Percentiles rank a stretch among this genome's conserved stretches.
Evolutionary conservation across 1,284 basidiomycete genomes (phyloP).

Genomic region (Ceratobasidium sp.): DNA sequence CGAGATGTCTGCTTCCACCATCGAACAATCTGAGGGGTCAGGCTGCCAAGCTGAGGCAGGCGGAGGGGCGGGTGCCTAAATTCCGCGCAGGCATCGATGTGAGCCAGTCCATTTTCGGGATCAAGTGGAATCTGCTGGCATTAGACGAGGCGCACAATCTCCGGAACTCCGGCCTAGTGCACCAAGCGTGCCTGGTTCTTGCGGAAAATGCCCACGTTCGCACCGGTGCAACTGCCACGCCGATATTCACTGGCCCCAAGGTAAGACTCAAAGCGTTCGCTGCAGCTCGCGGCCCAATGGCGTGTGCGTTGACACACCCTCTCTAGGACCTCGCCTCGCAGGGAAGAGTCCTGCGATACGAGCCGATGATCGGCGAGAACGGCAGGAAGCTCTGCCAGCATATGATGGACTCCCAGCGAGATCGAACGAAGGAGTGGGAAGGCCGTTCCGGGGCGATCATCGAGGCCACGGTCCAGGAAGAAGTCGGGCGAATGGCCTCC

Average conservation of each 20-base stretch:
- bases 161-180: background rate
- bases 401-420: background rate
- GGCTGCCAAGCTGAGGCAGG: background rate
- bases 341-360: conserved; percentile 11
- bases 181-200: background rate
- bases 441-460: background rate
- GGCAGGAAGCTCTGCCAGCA: conserved; percentile 49
- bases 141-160: conserved; percentile 4
- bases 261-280: background rate
- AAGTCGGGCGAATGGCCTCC: background rate
- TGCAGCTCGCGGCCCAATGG: background rate
- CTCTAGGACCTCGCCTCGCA: conserved; percentile 7
- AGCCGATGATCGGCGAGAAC: conserved; percentile 48
- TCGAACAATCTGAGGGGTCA: background rate
- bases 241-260: conserved; percentile 14
- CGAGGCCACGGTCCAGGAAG: background rate
- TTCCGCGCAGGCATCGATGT: background rate
- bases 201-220: background rate
- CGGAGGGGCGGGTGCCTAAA: background rate
- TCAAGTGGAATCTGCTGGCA: background rate
- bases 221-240: conserved; percentile 7
- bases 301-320: background rate
- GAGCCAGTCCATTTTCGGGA: too few relatives aligned
- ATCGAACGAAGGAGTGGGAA: conserved; percentile 10
- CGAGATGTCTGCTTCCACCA: background rate